These are phyloP conservation scores for Neurospora cerealis DNA, from an alignment of 495 filamentous ascomycete genomes.

Conservation along the genomic window DNA sequence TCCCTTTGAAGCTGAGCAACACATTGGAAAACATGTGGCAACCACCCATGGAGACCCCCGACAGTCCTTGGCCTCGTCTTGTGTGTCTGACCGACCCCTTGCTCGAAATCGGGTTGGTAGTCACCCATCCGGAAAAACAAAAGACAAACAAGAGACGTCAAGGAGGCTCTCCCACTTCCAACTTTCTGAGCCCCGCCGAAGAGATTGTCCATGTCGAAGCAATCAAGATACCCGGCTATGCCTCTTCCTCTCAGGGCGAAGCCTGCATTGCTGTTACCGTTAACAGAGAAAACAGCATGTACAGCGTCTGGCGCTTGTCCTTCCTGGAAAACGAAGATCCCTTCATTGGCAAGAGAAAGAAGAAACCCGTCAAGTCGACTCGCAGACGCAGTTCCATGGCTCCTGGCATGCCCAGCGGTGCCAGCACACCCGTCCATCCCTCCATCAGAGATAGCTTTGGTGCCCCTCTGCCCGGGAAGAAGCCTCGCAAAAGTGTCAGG, in stretches of 20 bases:
- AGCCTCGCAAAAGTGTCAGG: slow-evolving; percentile 31
- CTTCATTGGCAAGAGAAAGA: slow-evolving; percentile 38
- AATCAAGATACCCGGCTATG: slow-evolving; percentile 10
- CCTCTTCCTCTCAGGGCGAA: slow-evolving; percentile 16
- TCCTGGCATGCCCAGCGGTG: slow-evolving; percentile 65
- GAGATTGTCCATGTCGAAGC: slow-evolving; percentile 65
- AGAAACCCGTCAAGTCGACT: slow-evolving; percentile 40
- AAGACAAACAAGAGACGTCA: slow-evolving; percentile 11
- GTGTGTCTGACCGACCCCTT: slow-evolving; percentile 84
- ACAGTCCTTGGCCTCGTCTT: slow-evolving; percentile 61
- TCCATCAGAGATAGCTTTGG: slow-evolving; percentile 41
- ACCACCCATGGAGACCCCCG: slow-evolving; percentile 31
- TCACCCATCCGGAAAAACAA: slow-evolving; percentile 38
- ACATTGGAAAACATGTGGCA: slow-evolving; percentile 42
- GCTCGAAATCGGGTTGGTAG: slow-evolving; percentile 74
- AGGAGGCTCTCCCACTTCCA: slow-evolving; percentile 12
- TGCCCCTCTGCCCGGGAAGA: slow-evolving; percentile 35
- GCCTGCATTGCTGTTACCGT: slow-evolving; percentile 73
- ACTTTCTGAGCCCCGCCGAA: slow-evolving; percentile 56
- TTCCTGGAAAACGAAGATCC: slow-evolving; percentile 53
- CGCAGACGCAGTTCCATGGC: slow-evolving; percentile 76
- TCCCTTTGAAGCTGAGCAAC: slow-evolving; percentile 33
- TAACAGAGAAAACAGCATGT: slow-evolving; percentile 59
- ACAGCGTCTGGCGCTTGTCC: slow-evolving; percentile 69
- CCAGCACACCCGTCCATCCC: slow-evolving; percentile 62